Base-by-base conservation (phyloP, 2,329 filamentous ascomycete species). In the Pestalotiopsis sp. region DNA sequence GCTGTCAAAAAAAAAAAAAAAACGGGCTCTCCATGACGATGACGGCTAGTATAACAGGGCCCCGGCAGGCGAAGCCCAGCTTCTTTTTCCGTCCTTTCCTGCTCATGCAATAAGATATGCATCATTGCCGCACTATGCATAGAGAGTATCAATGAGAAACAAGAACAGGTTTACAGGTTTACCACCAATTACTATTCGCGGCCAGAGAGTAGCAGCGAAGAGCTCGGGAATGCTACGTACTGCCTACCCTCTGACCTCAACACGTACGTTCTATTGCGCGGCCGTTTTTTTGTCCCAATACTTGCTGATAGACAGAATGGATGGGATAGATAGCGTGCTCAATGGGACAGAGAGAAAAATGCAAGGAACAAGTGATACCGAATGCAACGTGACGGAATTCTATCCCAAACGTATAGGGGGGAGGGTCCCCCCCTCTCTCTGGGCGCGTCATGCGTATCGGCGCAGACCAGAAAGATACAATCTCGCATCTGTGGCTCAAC, bases 311-410 rank as follows among this genome's bases (percentile, higher is more conserved):
- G 31, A 9, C 31, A 36, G 31, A 9, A 36, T 27, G 27, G 27
- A 27, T 27, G 27, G 27, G 27, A 27, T 36, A 36, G 31, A 36
- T 36, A 36, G 7, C 31, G 31, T 36, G 31, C 31, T 36, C 6
- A 9, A 36, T 36, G 31, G 31, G 31, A 36, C 31, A 36, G 7
- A 36, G 27, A 36, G 6, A 36, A 36, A 36, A 27, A 20, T 67
- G 66, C 66, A 67, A 58, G 66, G 49, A 67, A 56, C 25, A 13
- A 13, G 17, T 57, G 27, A n/a, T 67, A 39, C 66, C 66, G 66
- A 66, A 67, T 67, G 66, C 39, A 67, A 67, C 66, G 17, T 64
- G 38, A 20, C 52, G 59, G 31, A 36, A 39, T 64, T 64, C 38
- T 64, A 64, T 64, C 39, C 39, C 61, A 64, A 64, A 64, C 64